Percentiles rank a stretch among this genome's conserved stretches.
phyloP scores from a whole-genome alignment of 2,329 filamentous ascomycete genomes.

The Juglanconis juglandina region DNA sequence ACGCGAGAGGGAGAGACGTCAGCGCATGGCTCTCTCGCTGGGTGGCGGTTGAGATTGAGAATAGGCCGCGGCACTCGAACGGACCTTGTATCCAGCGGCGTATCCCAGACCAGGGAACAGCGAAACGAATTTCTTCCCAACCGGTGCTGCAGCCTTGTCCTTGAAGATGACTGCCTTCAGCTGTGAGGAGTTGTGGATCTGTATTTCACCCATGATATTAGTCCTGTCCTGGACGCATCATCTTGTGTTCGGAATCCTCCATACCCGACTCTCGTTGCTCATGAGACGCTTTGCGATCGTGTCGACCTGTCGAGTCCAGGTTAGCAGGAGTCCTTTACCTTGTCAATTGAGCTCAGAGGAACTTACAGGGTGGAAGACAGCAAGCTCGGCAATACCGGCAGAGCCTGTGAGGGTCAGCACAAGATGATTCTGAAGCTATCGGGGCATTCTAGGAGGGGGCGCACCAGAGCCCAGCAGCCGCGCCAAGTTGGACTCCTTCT shows the following conservation, averaged over 20 bases:
- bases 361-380: constrained; percentile 82
- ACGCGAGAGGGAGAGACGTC: neutral
- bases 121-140: constrained; percentile 80
- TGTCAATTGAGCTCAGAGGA: constrained; percentile 25
- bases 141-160: constrained; percentile 71
- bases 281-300: constrained; percentile 98
- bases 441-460: neutral
- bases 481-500: constrained; percentile 87
- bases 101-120: constrained; percentile 97
- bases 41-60: neutral
- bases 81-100: constrained; percentile 91
- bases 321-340: constrained; percentile 12
- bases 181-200: constrained; percentile 58
- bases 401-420: constrained; percentile 56
- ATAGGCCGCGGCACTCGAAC: constrained; percentile 8
- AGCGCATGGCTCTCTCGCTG: neutral
- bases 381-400: constrained; percentile 88
- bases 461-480: constrained; percentile 87
- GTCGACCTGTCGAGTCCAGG: constrained; percentile 65
- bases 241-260: constrained; percentile 13
- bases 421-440: constrained; percentile 1
- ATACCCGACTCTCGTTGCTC: constrained; percentile 85
- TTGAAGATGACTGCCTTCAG: constrained; percentile 93
- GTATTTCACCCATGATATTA: neutral
- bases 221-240: constrained; percentile 4